Conservation (phyloP, 2,329 filamentous ascomycete species). For the Chaetomiaceae sp. region DNA sequence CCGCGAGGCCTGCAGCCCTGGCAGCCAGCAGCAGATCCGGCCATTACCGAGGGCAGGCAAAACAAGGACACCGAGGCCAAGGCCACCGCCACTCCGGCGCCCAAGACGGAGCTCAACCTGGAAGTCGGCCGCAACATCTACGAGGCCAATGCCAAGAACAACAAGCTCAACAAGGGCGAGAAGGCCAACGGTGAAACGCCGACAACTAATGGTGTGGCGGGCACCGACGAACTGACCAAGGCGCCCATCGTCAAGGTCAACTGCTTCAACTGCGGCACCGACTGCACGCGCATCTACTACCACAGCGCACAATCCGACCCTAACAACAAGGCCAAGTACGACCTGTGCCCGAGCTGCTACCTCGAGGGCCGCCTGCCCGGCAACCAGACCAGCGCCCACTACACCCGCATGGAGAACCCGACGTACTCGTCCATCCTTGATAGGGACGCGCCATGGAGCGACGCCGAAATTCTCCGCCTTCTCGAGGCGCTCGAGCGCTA, state of each 20-base stretch:
- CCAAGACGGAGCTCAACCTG: conserved; percentile 82
- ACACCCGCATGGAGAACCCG: conserved; percentile 85
- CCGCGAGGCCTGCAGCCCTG: conserved; percentile 91
- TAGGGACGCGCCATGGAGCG: conserved; percentile 83
- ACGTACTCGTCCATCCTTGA: conserved; percentile 74
- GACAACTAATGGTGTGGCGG: conserved; percentile 59
- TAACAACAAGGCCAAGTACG: conserved; percentile 69
- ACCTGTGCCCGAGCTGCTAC: conserved; percentile 88
- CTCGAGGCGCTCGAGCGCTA: conserved; percentile 89
- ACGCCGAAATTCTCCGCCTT: conserved; percentile 82
- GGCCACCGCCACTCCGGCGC: conserved; percentile 59
- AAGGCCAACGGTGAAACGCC: conserved; percentile 73
- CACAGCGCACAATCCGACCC: conserved; percentile 54
- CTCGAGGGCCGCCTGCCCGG: conserved; percentile 77
- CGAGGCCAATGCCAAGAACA: conserved; percentile 78
- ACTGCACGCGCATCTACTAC: conserved; percentile 68
- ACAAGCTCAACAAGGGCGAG: conserved; percentile 65
- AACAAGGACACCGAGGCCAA: conserved; percentile 67
- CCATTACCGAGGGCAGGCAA: conserved; percentile 58
- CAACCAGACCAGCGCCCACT: conserved; percentile 74
- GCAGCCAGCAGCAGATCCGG: conserved; percentile 79
- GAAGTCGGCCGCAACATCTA: conserved; percentile 94
- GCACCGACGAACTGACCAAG: conserved; percentile 60
- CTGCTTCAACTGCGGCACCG: conserved; percentile 88
- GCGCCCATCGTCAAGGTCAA: conserved; percentile 65